Conservation (phyloP, 75 land plant species). For the Adiantum capillusveneris region DNA sequence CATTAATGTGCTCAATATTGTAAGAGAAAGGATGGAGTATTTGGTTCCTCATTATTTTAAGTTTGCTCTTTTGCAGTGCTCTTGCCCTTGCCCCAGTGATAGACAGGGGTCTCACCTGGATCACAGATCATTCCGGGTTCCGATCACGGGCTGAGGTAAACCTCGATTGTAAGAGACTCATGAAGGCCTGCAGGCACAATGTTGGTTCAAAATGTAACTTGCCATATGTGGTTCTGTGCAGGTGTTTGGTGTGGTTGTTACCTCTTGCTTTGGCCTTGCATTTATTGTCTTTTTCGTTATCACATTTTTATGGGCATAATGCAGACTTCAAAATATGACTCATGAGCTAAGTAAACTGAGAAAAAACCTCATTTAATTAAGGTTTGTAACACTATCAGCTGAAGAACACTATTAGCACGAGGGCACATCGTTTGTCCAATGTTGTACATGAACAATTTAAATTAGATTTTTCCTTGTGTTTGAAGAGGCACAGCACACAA, state of each 20-base stretch:
- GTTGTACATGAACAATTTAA: no score
- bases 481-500: no score
- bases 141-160: constrained; percentile 56
- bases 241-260: constrained; percentile 60
- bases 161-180: no score
- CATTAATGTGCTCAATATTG: not conserved
- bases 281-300: constrained; percentile 36
- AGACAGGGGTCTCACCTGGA: constrained; percentile 70
- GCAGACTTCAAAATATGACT: no score
- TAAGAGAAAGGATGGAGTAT: not conserved
- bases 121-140: constrained; percentile 52
- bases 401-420: no score
- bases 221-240: constrained; percentile 13
- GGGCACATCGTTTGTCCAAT: no score
- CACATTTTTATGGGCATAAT: constrained; percentile 51
- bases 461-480: no score
- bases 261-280: constrained; percentile 45
- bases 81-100: constrained; percentile 83
- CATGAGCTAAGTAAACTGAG: no score
- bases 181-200: no score
- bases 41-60: not conserved
- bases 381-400: no score
- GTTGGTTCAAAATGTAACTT: not conserved
- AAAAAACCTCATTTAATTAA: no score
- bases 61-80: constrained; percentile 41